Percentiles rank a stretch among this genome's conserved stretches.
Conservation (phyloP, 2,329 filamentous ascomycete genomes). For the Madurella fahalii region DNA sequence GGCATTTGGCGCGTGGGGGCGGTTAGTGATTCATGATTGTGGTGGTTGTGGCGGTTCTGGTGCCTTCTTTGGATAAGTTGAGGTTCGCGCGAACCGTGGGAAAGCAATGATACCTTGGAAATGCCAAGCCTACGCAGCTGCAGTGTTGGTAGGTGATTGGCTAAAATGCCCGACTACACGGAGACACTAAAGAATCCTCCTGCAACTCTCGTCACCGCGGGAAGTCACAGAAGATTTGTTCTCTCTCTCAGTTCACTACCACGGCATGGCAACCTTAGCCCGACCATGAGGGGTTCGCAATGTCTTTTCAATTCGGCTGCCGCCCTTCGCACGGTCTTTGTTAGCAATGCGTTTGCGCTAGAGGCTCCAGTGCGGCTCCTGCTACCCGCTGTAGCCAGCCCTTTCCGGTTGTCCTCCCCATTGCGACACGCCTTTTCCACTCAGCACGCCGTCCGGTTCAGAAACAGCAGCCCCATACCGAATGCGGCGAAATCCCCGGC, state of each 20-base stretch:
- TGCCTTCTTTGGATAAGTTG: neutral
- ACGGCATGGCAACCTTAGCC: neutral
- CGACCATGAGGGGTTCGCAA: slow-evolving; percentile 36
- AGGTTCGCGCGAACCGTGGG: neutral
- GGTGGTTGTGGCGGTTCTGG: neutral
- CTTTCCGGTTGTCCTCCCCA: neutral
- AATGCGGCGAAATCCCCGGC: neutral
- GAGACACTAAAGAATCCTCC: neutral
- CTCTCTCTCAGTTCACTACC: neutral
- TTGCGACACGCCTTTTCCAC: slow-evolving; percentile 6
- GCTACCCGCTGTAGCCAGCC: slow-evolving; percentile 7
- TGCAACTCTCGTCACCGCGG: neutral
- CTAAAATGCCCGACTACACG: slow-evolving; percentile 2
- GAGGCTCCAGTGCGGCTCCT: slow-evolving; percentile 23
- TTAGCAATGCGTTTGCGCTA: slow-evolving; percentile 34
- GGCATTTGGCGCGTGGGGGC: neutral
- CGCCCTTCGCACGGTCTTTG: slow-evolving; percentile 46
- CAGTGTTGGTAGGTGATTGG: neutral
- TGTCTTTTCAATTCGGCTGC: slow-evolving; percentile 43
- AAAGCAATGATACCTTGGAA: neutral
- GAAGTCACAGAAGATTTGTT: neutral
- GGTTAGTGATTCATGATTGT: slow-evolving; percentile 1
- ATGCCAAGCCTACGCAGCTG: slow-evolving; percentile 6
- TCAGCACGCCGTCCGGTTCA: neutral
- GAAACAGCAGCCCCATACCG: neutral